Evolutionary conservation across 495 filamentous ascomycete genomes (phyloP), one percentile per base, ranked within the genome.

Genomic region (Pseudomonodictys pantanalensis): DNA sequence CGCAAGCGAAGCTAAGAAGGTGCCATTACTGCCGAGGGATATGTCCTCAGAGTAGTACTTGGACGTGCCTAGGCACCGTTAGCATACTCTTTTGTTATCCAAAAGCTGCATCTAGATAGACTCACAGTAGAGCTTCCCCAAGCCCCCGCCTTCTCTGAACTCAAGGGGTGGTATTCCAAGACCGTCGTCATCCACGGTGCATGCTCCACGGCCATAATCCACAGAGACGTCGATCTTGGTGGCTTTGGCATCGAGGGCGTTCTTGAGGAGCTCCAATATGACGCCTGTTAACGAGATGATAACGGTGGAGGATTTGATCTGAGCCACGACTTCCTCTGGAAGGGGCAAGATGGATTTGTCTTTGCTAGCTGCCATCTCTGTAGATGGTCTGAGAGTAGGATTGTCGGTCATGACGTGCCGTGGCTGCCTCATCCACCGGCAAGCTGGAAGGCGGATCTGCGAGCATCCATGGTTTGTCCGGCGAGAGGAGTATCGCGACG

Each of bases 111-210:
- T 1, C 1, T 25, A 26, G 17, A n/a, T 22, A 1, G 28, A 52
- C 68, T 23, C 39, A 66, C 65, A 32, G 67, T 95, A 83, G 54
- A 86, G 76, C 62, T 83, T 87, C 44, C 87, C 89, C 29, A 96
- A 74, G 1, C 87, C 87, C 8, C 93, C 88, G 41, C 73, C 72
- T n/a, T 81, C 76, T 9, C 69, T 64, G 61, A 96, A 96, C 57
- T 92, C 89, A 11, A 66, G 57, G 2, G 89, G 86, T 11, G 73
- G 70, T 50, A 98, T 95, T 0, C 93, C 93, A 48, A 79, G 45
- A 1, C 93, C 93, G 75, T 97, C 81, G 70, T 98, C 93, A 71
- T 96, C 91, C 15, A 97, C 83, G 0, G 83, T 79, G 71, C 92
- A 96, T 52, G 82, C 82, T 11, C 92, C 92, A 15, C 88, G 84